Evolutionary conservation across 306 rosid species (phyloP).

Genomic region (Citrullus colocynthis): DNA sequence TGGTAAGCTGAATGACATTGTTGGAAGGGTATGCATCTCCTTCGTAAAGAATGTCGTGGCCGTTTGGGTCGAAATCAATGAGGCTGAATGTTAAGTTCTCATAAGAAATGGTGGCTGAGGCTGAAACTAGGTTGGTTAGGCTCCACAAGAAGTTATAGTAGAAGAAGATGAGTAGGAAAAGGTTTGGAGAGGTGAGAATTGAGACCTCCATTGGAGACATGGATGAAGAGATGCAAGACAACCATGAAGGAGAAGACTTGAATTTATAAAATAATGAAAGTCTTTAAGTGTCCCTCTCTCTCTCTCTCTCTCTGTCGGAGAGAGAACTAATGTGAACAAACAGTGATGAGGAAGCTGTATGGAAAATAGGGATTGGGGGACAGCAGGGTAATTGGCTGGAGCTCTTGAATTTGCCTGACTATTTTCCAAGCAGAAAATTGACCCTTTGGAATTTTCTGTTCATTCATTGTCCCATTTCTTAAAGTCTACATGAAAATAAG

Average conservation of each 20-base stretch:
- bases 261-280: not conserved
- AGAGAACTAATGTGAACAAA: not conserved
- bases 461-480: not conserved
- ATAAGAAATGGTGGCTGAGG: not conserved
- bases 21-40: not conserved
- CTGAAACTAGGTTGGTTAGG: not conserved
- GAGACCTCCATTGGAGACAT: not conserved
- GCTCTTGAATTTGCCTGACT: not conserved
- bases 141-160: not conserved
- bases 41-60: not conserved
- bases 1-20: constrained; percentile 1
- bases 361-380: not conserved
- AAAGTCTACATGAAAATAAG: not conserved
- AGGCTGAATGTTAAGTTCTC: constrained; percentile 1
- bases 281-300: not conserved
- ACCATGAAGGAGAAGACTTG: not conserved
- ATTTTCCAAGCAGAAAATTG: not conserved
- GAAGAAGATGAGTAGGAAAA: not conserved
- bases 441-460: not conserved
- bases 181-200: not conserved
- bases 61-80: not conserved
- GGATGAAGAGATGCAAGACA: not conserved
- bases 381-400: not conserved
- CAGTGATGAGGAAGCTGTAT: not conserved
- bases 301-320: not conserved